Percentiles rank a stretch among this genome's conserved stretches.
These are phyloP conservation scores for Spizellomyces sp. DNA, from an alignment of 192 early-diverging fungal species.

Conservation along the genomic window DNA sequence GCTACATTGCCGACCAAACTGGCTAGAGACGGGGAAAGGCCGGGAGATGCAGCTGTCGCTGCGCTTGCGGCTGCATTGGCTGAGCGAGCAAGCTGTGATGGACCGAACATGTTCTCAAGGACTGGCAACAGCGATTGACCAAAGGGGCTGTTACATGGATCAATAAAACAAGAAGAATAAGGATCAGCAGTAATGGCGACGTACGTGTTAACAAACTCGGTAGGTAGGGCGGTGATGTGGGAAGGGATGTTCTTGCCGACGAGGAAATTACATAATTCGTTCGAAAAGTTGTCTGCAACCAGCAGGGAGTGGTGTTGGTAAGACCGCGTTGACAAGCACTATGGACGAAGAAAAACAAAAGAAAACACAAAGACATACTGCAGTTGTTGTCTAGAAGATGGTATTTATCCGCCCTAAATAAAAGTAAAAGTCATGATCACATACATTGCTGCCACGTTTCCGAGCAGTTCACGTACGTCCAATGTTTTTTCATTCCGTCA, in stretches of 20 bases:
- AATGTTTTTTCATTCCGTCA: constrained; percentile 52
- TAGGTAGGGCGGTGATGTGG: constrained; percentile 74
- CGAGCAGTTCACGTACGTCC: constrained; percentile 33
- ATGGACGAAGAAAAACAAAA: no score
- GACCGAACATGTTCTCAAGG: constrained; percentile 47
- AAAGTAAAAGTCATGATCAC: no score
- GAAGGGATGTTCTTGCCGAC: constrained; percentile 73
- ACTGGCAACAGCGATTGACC: constrained; percentile 43
- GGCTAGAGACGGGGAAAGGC: constrained; percentile 13
- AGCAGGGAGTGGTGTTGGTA: constrained; percentile 82
- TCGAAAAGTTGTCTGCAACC: constrained; percentile 60
- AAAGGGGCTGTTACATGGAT: constrained; percentile 36
- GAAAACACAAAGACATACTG: constrained; percentile 38
- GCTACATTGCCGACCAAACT: constrained; percentile 14
- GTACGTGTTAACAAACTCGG: constrained; percentile 43
- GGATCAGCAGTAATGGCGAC: constrained; percentile 8
- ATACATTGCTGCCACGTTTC: no score
- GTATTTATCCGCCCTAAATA: constrained; percentile 66
- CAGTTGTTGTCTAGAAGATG: constrained; percentile 90
- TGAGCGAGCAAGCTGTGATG: constrained; percentile 36
- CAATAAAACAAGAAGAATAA: constrained; percentile 7
- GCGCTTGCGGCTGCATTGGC: constrained; percentile 27
- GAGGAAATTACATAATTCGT: constrained; percentile 79
- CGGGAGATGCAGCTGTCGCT: constrained; percentile 23
- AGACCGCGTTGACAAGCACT: constrained; percentile 77